Evolutionary conservation across 2,329 filamentous ascomycete species (phyloP).

Genomic region (Apiospora sp.): DNA sequence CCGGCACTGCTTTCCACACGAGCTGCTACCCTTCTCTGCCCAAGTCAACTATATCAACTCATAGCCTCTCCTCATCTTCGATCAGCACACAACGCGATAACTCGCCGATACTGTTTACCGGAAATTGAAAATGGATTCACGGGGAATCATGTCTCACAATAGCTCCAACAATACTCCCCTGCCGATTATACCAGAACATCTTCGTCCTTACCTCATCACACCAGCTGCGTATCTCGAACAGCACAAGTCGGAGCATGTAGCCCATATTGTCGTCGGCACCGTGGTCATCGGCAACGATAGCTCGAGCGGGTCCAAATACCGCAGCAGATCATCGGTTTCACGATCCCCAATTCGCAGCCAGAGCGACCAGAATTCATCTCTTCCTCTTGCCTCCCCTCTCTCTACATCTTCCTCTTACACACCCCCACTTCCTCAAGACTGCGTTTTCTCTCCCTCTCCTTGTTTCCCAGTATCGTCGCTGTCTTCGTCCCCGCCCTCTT

Average conservation of each 20-base stretch:
- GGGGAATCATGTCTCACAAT: neutral
- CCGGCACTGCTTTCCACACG: neutral
- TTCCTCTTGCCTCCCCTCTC: neutral
- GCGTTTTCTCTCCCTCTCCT: neutral
- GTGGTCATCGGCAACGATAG: conserved; percentile 45
- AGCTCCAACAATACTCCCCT: neutral
- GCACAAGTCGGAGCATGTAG: conserved; percentile 15
- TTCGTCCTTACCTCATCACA: conserved; percentile 28
- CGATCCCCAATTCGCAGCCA: no score
- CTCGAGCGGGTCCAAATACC: conserved; percentile 30
- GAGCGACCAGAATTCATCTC: neutral
- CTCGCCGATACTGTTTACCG: neutral
- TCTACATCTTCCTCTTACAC: neutral
- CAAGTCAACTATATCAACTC: neutral
- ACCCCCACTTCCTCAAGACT: neutral
- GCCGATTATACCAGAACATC: conserved; percentile 13
- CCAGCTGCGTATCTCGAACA: conserved; percentile 28
- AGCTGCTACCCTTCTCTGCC: neutral
- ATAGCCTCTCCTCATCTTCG: neutral
- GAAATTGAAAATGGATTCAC: neutral
- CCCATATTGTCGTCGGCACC: conserved; percentile 36
- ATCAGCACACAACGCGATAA: neutral
- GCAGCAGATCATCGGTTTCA: neutral
- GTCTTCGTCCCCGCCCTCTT: neutral
- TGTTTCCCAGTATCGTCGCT: neutral